Base-by-base conservation (phyloP, 495 filamentous ascomycete genomes). In the Penicillium desertorum region DNA sequence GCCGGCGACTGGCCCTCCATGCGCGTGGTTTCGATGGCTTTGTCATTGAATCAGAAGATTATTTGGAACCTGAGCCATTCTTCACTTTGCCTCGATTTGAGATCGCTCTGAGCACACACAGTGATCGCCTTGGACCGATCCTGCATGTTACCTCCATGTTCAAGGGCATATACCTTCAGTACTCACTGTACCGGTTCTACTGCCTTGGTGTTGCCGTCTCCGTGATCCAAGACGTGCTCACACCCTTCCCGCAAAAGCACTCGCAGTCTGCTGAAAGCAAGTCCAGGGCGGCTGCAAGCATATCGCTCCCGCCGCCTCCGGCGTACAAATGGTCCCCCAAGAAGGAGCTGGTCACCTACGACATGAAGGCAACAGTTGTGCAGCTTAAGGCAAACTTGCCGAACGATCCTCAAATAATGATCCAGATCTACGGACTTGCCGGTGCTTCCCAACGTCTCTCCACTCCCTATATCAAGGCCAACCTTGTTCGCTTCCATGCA, bases 171-270 rank as follows among this genome's bases (percentile, higher is more conserved):
- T 85, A 88, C 56, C 60, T 96, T 4, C 88, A 96, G 32, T 98
- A 97, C 65, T 98, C 95, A 4, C 80, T 99, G 1, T 97, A 95
- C 68, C 86, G 93, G 5, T 93, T 96, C 65, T 98, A 96, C 65
- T 86, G 91, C n/a, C 78, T 93, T 27, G 88, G 88, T 11, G 82
- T 98, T 46, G 95, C 95, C 27, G 71, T 80, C 20, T 86, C 84
- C 56, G 88, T 95, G 9, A 71, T 98, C 12, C 80, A 81, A 51
- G 85, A 86, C 56, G 89, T 91, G 6, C 89, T 97, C 66, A 76
- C 82, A 62, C 79, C 75, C 36, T 75, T 76, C 0, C 56, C 70
- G 25, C 58, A 52, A 9, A 59, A 63, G 37, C 32, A 52, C 19
- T 11, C 63, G 20, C 58, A 48, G 5, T 43, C 58, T 44, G 16